Base-by-base conservation (phyloP, 352 stramenopile genomes). In the Phytophthora pini region DNA sequence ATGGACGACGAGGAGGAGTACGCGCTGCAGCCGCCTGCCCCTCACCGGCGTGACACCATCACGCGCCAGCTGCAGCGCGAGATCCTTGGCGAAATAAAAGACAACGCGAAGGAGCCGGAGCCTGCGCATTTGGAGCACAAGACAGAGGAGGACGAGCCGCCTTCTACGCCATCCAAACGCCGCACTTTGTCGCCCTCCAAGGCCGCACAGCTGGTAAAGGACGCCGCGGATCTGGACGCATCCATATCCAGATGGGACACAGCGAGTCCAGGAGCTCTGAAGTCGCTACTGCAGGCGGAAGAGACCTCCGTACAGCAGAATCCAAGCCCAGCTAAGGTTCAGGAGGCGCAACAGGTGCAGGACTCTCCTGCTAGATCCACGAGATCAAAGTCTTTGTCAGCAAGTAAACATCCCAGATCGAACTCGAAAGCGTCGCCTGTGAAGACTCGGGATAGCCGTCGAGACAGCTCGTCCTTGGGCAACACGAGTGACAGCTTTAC, bases 51-150 rank as follows among this genome's bases (percentile, higher is more conserved):
- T 34, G 83, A 88, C 22, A 88, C 73, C 27, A 76, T 90, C 57
- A 82, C 77, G 7, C 80, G 73, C 46, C 75, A 84, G 61, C 67
- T 89, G 41, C 83, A 89, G 76, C 79, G 79, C 36, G 79, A 89
- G 69, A 85, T 92, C 29, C 62, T 90, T 49, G 68, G 70, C 43
- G 68, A 80, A 17, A 43, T 61, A 4, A 44, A 70, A 26, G 24
- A 40, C 4, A 63, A 51, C 38, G 55, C 44, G 15, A 53, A 74
- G 43, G 51, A 61, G 11, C 62, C 65, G 11, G 39, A 51, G 12
- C 41, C 24, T 20, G 9, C 8, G 31, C 31, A 36, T 4, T 36
- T 36, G 5, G 48, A 70, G 41, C 29, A 44, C 2, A 65, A 54
- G 43, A 58, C 44, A 10, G 56, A 74, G 46, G 51, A 61, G 11